Evolutionary conservation across 2,329 filamentous ascomycete genomes (phyloP).

Genomic region (Beauveria asiatica): DNA sequence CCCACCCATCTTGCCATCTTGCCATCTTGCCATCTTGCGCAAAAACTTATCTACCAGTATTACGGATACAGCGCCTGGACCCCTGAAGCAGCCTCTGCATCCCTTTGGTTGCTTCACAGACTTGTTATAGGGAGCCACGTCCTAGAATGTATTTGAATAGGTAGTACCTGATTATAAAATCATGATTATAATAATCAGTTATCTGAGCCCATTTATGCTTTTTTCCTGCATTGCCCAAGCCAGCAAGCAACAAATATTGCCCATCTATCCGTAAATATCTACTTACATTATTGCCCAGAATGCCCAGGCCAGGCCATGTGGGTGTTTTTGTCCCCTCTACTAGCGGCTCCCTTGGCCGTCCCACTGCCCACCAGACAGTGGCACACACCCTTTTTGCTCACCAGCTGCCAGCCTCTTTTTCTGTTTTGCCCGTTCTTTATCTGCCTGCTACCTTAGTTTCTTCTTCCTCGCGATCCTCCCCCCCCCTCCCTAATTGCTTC

Average conservation of each 20-base stretch:
- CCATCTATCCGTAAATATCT: no score
- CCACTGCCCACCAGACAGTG: background rate
- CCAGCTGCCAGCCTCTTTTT: background rate
- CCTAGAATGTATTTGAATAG: no score
- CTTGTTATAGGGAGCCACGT: background rate
- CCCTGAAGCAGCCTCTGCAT: background rate
- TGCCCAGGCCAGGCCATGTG: no score
- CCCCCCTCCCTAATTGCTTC: background rate
- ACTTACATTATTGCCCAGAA: no score
- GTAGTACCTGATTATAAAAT: no score
- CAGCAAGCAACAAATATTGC: no score
- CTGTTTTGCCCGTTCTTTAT: background rate
- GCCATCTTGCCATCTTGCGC: background rate
- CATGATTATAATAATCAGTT: no score
- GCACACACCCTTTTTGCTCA: background rate
- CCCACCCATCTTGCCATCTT: no score
- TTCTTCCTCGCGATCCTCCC: background rate
- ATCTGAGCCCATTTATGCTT: no score
- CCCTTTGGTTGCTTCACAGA: background rate
- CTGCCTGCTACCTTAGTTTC: background rate
- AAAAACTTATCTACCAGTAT: no score
- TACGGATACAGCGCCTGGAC: background rate
- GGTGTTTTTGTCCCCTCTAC: background rate
- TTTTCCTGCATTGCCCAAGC: no score
- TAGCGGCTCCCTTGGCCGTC: background rate